Conservation (phyloP, 1,284 basidiomycete genomes). For the Cystobasidium sp. region DNA sequence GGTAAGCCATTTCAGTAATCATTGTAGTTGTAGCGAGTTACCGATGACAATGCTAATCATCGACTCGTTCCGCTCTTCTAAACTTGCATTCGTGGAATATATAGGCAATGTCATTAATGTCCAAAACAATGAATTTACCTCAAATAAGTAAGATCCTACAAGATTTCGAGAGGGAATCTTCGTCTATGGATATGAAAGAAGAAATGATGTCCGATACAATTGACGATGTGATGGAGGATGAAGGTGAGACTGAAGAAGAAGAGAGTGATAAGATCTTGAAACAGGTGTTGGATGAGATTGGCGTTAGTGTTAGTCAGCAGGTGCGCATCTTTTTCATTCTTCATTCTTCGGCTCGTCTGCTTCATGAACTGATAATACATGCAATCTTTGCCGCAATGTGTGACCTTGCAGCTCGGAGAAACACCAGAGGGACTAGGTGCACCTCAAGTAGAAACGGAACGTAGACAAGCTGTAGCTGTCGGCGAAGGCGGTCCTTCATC, state of each 20-base stretch:
- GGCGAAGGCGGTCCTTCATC: slow-evolving; percentile 63
- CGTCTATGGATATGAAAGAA: slow-evolving; percentile 99
- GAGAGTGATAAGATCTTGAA: slow-evolving; percentile 95
- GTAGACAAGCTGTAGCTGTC: slow-evolving; percentile 76
- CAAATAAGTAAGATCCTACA: slow-evolving; percentile 94
- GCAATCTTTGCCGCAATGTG: not conserved
- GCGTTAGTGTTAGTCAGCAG: slow-evolving; percentile 87
- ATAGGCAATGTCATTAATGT: slow-evolving; percentile 98
- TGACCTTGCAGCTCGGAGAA: slow-evolving; percentile 70
- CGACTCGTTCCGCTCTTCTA: not conserved
- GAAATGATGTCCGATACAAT: slow-evolving; percentile 99
- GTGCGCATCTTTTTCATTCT: slow-evolving; percentile 59
- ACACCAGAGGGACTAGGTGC: slow-evolving; percentile 71
- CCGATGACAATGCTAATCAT: not conserved
- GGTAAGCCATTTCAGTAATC: slow-evolving; percentile 61
- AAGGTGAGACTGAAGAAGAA: slow-evolving; percentile 85
- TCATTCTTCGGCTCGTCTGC: not conserved
- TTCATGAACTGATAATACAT: not conserved
- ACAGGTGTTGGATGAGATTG: slow-evolving; percentile 97
- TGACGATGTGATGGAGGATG: slow-evolving; percentile 94
- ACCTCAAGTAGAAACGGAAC: slow-evolving; percentile 65
- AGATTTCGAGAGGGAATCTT: slow-evolving; percentile 95
- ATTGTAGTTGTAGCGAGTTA: slow-evolving; percentile 1
- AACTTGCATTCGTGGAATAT: not conserved
- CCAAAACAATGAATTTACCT: slow-evolving; percentile 90